Base-by-base conservation (phyloP, 306 rosid species). In the Inga leiocalycina region DNA sequence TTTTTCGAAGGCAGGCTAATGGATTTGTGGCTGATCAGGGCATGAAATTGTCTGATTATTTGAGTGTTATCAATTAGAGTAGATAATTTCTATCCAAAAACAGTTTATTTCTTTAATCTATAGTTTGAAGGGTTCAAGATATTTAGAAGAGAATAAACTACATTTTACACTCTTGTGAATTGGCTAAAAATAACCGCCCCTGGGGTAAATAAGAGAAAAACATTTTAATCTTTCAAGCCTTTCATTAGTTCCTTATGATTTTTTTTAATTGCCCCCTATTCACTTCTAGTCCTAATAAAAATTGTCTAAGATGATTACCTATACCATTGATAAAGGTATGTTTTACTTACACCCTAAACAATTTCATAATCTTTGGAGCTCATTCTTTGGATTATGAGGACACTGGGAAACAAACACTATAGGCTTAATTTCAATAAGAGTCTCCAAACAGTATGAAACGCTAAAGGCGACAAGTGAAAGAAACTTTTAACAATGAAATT, bases 11-110 rank as follows among this genome's bases (percentile, higher is more conserved):
- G 87, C 94, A 86, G 84, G 87, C 87, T 71, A 95, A 96, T 66
- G 99, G 97, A 71, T 85, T 92, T 17, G 79, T 91, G 87, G 46
- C 90, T 72, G 98, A 93, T 49, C 93, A 89, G 92, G 92, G 97
- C 91, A 70, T 75, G 8, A 17, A 4, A 32, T 32, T 17, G 22
- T 52, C 59, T 16, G 19, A 16, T 52, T 20, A 17, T 4, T 34
- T 72, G 59, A 79, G 66, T 70, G 56, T 79, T 80, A 80, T 37
- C 34, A 45, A 73, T 75, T 48, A 57, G 66, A 32, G 44, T 43
- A 62, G 22, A 45, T 24, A 32, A 79, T 76, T 81, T 30, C 32
- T 19, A 10, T 41, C 27, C 34, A 41, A 1, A 19, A 69, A 20
- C 5, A 19, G 32, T 10, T 39, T 39, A 39, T 17, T 67, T 67